These are phyloP conservation scores for Pleurotus eryngii DNA, from an alignment of 768 basidiomycete genomes.

Conservation along the genomic window DNA sequence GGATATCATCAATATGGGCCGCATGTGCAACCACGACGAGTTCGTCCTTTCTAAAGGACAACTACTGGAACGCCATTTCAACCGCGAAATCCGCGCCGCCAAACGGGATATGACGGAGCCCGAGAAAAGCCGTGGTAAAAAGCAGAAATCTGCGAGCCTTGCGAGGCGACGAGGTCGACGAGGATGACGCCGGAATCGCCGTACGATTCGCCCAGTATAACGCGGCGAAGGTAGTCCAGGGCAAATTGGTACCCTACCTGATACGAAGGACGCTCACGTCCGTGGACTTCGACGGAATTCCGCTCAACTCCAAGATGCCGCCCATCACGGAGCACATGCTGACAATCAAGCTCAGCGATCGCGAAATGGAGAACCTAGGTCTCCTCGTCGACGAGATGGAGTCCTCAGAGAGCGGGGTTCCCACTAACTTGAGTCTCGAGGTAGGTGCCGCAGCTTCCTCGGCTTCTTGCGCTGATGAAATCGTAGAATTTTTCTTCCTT, in stretches of 20 bases:
- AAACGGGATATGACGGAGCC: background rate
- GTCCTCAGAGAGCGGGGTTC: background rate
- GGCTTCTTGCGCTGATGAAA: background rate
- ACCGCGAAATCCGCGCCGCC: background rate
- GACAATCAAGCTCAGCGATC: background rate
- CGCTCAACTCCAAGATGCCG: background rate
- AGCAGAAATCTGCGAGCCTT: background rate
- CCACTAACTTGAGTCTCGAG: background rate
- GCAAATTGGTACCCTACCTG: background rate
- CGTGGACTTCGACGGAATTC: background rate
- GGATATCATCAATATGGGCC: conserved; percentile 6
- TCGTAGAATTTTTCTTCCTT: background rate
- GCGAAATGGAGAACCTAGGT: conserved; percentile 1
- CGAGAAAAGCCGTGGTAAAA: background rate
- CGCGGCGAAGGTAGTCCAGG: background rate
- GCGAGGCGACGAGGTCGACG: background rate
- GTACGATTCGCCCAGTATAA: background rate
- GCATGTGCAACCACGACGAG: background rate
- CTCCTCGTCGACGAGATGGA: background rate
- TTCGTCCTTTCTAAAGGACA: background rate
- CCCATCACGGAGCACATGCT: background rate
- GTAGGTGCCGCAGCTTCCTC: background rate
- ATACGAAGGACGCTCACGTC: conserved; percentile 5
- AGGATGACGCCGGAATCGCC: background rate
- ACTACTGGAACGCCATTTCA: background rate